Conservation (phyloP, 345 rosid species). For the Gossypium rotundifolium region DNA sequence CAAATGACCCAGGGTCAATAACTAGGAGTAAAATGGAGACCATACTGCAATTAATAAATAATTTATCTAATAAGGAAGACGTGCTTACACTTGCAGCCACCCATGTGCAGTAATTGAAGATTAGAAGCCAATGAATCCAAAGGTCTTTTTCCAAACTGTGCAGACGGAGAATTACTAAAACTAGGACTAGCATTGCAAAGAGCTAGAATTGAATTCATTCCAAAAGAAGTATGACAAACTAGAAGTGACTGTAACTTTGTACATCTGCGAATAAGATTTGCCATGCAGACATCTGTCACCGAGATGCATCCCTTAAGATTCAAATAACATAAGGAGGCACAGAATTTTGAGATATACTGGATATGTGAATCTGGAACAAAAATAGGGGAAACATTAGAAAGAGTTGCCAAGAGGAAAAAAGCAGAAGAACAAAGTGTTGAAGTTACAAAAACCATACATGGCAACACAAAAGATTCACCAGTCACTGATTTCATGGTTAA, state of each 20-base stretch:
- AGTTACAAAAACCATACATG: not conserved
- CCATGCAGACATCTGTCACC: conserved; percentile 61
- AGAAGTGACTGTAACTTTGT: conserved; percentile 45
- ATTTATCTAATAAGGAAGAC: conserved; percentile 6
- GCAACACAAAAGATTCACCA: not conserved
- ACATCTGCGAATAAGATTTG: conserved; percentile 45
- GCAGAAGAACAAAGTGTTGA: not conserved
- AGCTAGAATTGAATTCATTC: conserved; percentile 46
- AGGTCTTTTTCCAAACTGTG: conserved; percentile 21
- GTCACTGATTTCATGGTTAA: conserved; percentile 1
- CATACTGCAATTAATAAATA: not conserved
- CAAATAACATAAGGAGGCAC: conserved; percentile 47
- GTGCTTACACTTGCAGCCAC: conserved; percentile 62
- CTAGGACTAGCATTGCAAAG: conserved; percentile 35
- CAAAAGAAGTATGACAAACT: conserved; percentile 70
- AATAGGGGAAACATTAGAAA: conserved; percentile 15
- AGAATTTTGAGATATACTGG: conserved; percentile 32
- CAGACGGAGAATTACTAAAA: conserved; percentile 23
- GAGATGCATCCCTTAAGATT: conserved; percentile 67
- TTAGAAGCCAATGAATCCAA: conserved; percentile 35
- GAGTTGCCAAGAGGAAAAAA: not conserved
- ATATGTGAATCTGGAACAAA: conserved; percentile 54
- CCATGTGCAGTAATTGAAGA: conserved; percentile 66
- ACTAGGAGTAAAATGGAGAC: not conserved
- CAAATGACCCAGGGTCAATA: not conserved